Evolutionary conservation across 371 early-diverging fungal species (phyloP).

Genomic region (Mucor sp.): DNA sequence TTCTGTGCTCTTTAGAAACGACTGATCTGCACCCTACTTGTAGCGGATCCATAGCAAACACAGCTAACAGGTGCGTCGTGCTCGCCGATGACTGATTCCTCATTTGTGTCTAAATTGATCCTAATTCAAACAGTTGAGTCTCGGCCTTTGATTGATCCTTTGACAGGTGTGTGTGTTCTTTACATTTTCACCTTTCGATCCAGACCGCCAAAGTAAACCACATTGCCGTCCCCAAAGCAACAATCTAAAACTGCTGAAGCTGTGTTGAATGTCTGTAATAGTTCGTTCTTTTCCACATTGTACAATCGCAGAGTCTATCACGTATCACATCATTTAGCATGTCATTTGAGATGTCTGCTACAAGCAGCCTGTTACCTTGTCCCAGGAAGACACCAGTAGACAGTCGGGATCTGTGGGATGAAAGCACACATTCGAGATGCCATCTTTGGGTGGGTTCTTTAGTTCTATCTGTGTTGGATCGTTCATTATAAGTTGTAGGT

Average conservation of each 20-base stretch:
- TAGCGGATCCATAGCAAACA: constrained; percentile 62
- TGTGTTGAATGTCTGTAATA: constrained; percentile 57
- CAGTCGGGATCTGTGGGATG: constrained; percentile 60
- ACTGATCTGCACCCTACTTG: constrained; percentile 33
- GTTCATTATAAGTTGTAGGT: constrained; percentile 11
- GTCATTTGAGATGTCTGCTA: not conserved
- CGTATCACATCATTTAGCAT: not conserved
- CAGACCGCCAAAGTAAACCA: constrained; percentile 70
- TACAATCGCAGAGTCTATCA: constrained; percentile 74
- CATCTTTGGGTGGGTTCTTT: constrained; percentile 84
- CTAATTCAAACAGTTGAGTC: constrained; percentile 21
- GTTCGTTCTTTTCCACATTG: constrained; percentile 66
- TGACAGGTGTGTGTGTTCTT: constrained; percentile 1
- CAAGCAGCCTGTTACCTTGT: constrained; percentile 64
- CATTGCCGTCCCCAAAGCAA: constrained; percentile 61
- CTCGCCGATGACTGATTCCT: constrained; percentile 43
- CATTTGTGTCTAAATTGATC: constrained; percentile 54
- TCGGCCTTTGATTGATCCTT: not conserved
- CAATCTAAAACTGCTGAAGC: constrained; percentile 76
- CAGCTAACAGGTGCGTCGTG: constrained; percentile 67
- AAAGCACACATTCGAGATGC: constrained; percentile 79
- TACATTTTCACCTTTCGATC: constrained; percentile 68
- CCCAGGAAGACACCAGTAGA: constrained; percentile 89
- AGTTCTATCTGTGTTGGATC: constrained; percentile 65
- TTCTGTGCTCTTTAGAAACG: not conserved